Conservation (phyloP, 305 asterid genomes). For the Ajuga reptans region DNA sequence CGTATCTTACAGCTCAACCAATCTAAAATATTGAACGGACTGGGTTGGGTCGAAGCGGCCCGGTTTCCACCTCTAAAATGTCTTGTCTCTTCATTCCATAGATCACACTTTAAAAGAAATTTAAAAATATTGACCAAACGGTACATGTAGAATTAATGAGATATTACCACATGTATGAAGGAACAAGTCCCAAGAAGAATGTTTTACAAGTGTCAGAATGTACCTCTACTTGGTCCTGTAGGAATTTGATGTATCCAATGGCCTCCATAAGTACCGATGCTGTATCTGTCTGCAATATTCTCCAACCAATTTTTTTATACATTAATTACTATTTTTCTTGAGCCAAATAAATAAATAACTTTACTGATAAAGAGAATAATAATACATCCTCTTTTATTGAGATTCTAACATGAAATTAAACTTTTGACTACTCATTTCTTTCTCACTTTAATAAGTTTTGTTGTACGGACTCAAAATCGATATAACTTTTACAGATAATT, state of each 20-base stretch:
- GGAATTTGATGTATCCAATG: slow-evolving; percentile 86
- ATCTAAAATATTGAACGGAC: too few relatives aligned
- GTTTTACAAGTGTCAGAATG: slow-evolving; percentile 14
- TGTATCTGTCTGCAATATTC: slow-evolving; percentile 80
- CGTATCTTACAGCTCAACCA: too few relatives aligned
- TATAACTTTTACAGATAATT: too few relatives aligned
- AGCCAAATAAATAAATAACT: not conserved
- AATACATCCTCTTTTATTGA: slow-evolving; percentile 16
- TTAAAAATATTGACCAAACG: too few relatives aligned
- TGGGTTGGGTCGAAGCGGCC: too few relatives aligned
- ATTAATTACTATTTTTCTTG: not conserved
- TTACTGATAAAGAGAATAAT: not conserved
- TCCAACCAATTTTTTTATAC: not conserved
- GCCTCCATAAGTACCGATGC: slow-evolving; percentile 97
- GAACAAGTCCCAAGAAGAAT: slow-evolving; percentile 38
- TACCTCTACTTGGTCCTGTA: slow-evolving; percentile 88
- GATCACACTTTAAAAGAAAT: too few relatives aligned
- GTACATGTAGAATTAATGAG: too few relatives aligned
- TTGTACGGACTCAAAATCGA: too few relatives aligned
- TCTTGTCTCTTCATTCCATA: too few relatives aligned
- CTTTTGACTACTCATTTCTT: slow-evolving; percentile 22
- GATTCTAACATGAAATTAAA: slow-evolving; percentile 27
- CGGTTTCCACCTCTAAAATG: too few relatives aligned
- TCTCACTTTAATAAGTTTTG: not conserved
- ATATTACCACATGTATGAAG: too few relatives aligned